Conservation (phyloP, 2,329 filamentous ascomycete genomes). For the Beauveria scarabaeidicola region DNA sequence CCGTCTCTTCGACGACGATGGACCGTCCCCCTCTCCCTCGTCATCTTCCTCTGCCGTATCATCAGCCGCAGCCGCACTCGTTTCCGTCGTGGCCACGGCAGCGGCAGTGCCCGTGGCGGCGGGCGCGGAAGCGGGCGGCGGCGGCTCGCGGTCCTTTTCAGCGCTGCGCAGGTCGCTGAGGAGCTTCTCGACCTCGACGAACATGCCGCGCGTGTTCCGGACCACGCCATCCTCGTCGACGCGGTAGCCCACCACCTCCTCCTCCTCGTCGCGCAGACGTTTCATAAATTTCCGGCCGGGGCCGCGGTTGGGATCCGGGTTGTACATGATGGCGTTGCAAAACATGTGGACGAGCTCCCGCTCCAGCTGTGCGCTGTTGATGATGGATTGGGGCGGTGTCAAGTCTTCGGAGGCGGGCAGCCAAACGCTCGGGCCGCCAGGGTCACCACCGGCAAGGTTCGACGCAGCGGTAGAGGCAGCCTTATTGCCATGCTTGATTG, state of each 20-base stretch:
- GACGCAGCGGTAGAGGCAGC: slow-evolving; percentile 53
- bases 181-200: slow-evolving; percentile 72
- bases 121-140: slow-evolving; percentile 16
- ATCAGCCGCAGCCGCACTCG: slow-evolving; percentile 22
- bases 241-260: slow-evolving; percentile 50
- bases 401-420: slow-evolving; percentile 67
- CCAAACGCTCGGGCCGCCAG: slow-evolving; percentile 48
- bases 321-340: slow-evolving; percentile 98
- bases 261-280: slow-evolving; percentile 33
- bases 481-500: slow-evolving; percentile 64
- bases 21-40: slow-evolving; percentile 34
- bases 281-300: slow-evolving; percentile 55
- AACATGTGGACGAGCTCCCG: slow-evolving; percentile 95
- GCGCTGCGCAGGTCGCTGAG: slow-evolving; percentile 68
- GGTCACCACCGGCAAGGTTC: slow-evolving; percentile 51
- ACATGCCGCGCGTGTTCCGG: slow-evolving; percentile 83
- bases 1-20: slow-evolving; percentile 27
- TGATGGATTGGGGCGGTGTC: slow-evolving; percentile 77
- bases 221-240: slow-evolving; percentile 80
- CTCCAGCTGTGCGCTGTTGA: slow-evolving; percentile 88
- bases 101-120: not conserved
- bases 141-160: slow-evolving; percentile 45
- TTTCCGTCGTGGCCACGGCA: not conserved
- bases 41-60: slow-evolving; percentile 43
- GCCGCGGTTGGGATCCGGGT: slow-evolving; percentile 68